Percentiles rank a stretch among this genome's conserved stretches.
phyloP scores from a whole-genome alignment of 2,329 filamentous ascomycete species.

The Didymella arachidicola region DNA sequence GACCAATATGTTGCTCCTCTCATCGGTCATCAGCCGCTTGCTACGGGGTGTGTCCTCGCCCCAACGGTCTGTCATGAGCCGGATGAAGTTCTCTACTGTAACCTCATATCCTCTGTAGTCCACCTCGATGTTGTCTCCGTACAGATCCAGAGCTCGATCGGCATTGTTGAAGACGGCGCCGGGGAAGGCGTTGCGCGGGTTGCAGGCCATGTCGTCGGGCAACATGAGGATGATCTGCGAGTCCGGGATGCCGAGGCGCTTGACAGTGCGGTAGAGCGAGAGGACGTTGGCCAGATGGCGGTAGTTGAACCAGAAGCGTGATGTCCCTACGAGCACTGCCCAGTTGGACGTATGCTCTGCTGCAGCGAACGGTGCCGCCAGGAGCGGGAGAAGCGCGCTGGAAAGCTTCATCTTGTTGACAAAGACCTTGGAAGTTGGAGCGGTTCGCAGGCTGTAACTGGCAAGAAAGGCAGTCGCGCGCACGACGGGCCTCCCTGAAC shows the following conservation, averaged over 20 bases:
- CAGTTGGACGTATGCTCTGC: conserved; percentile 96
- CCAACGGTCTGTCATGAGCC: conserved; percentile 90
- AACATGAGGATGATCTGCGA: conserved; percentile 99
- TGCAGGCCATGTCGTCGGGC: conserved; percentile 99
- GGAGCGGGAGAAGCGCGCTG: conserved; percentile 35
- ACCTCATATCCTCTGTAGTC: conserved; percentile 98
- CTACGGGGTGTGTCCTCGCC: conserved; percentile 93
- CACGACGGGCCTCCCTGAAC: conserved; percentile 4
- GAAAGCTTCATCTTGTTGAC: conserved; percentile 37
- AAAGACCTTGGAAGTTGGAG: background rate
- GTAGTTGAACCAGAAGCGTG: conserved; percentile 99
- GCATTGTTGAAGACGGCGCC: conserved; percentile 99
- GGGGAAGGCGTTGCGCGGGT: conserved; percentile 96
- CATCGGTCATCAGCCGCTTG: conserved; percentile 92
- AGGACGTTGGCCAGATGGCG: conserved; percentile 97
- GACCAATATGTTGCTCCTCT: conserved; percentile 94
- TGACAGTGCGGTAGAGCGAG: conserved; percentile 96
- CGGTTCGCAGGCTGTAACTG: background rate
- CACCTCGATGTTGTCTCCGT: conserved; percentile 98
- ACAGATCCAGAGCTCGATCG: conserved; percentile 91
- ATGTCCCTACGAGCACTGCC: conserved; percentile 98
- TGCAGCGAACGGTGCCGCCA: conserved; percentile 53
- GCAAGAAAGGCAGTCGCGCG: background rate
- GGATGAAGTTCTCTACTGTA: conserved; percentile 98
- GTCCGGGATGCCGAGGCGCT: conserved; percentile 95